phyloP scores from a whole-genome alignment of 768 basidiomycete genomes.

The Hydnum rufescens region DNA sequence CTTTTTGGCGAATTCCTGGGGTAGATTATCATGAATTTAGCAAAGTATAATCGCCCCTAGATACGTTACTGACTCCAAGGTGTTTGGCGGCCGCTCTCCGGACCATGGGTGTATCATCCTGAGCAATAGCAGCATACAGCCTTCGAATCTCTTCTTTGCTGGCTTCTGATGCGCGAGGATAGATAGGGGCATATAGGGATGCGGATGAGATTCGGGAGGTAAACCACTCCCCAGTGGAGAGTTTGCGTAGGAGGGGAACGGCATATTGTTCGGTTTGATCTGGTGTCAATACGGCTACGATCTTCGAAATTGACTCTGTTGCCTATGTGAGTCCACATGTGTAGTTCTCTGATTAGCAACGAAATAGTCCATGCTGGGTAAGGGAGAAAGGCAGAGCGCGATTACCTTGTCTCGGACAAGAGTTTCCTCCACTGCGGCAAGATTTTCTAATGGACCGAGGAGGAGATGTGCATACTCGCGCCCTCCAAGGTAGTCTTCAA shows the following conservation, averaged over 20 bases:
- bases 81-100: constrained; percentile 88
- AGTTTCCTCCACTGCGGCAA: constrained; percentile 94
- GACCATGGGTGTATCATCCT: constrained; percentile 98
- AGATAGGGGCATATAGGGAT: constrained; percentile 80
- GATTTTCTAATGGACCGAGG: constrained; percentile 81
- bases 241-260: constrained; percentile 74
- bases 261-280: constrained; percentile 74
- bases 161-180: constrained; percentile 49
- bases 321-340: constrained; percentile 46
- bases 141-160: constrained; percentile 79
- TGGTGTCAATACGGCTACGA: constrained; percentile 57
- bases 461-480: constrained; percentile 68
- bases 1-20: constrained; percentile 57
- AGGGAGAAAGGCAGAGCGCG: constrained; percentile 9
- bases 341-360: too few relatives aligned
- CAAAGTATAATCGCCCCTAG: not conserved
- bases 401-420: constrained; percentile 97
- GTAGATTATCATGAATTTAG: not conserved
- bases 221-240: constrained; percentile 95
- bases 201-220: constrained; percentile 93
- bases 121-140: constrained; percentile 59
- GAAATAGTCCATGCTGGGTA: not conserved
- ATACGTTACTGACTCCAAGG: constrained; percentile 69
- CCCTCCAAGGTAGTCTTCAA: constrained; percentile 91
- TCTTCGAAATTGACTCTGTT: constrained; percentile 84